These are phyloP conservation scores for Serendipita indica DNA, from an alignment of 768 basidiomycete species.

Conservation along the genomic window DNA sequence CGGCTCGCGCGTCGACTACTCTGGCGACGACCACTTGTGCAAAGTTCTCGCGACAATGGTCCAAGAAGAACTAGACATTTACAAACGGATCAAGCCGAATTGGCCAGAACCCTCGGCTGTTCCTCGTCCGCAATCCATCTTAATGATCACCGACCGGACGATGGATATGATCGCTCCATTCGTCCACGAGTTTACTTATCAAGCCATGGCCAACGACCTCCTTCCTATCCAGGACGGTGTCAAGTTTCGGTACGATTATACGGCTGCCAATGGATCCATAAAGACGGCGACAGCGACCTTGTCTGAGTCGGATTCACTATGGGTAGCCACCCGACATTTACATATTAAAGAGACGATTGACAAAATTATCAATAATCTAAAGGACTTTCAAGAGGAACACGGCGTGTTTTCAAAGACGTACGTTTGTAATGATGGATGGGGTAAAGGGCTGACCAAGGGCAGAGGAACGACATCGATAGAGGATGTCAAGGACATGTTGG, in stretches of 20 bases:
- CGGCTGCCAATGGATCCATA: slow-evolving; percentile 36
- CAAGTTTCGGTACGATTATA: slow-evolving; percentile 85
- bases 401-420: slow-evolving; percentile 79
- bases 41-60: slow-evolving; percentile 72
- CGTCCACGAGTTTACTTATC: slow-evolving; percentile 96
- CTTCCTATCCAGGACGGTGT: slow-evolving; percentile 75
- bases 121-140: slow-evolving; percentile 55
- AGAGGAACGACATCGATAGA: slow-evolving; percentile 74
- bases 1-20: slow-evolving; percentile 51
- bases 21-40: slow-evolving; percentile 61
- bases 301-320: slow-evolving; percentile 78
- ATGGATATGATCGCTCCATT: slow-evolving; percentile 89
- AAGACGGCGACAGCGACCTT: slow-evolving; percentile 28
- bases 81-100: slow-evolving; percentile 72
- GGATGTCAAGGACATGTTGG: slow-evolving; percentile 99
- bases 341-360: slow-evolving; percentile 99
- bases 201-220: slow-evolving; percentile 95
- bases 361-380: slow-evolving; percentile 92
- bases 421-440: no score
- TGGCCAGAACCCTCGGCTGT: slow-evolving; percentile 23
- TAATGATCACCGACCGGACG: slow-evolving; percentile 90
- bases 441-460: slow-evolving; percentile 27
- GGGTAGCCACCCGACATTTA: slow-evolving; percentile 88
- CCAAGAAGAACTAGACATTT: slow-evolving; percentile 69
- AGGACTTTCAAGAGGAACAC: slow-evolving; percentile 84